phyloP scores from a whole-genome alignment of 441 rosid genomes.

The Pelargonium exstipulatum region DNA sequence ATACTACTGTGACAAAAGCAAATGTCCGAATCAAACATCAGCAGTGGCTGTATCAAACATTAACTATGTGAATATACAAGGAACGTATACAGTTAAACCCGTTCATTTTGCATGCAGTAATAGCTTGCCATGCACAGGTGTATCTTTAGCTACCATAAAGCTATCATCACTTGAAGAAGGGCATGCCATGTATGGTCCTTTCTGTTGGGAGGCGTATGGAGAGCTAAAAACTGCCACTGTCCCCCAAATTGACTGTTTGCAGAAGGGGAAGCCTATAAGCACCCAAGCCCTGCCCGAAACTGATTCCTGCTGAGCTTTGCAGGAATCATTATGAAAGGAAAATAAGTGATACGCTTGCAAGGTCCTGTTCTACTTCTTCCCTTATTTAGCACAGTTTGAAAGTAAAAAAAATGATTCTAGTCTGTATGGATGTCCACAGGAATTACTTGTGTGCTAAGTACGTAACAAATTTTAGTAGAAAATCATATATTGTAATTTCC shows the following conservation, averaged over 20 bases:
- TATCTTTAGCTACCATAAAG: conserved; percentile 54
- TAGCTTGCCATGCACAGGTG: conserved; percentile 62
- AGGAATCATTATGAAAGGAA: background rate
- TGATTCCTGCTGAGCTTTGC: conserved; percentile 50
- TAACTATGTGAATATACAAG: conserved; percentile 63
- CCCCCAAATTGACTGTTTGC: conserved; percentile 73
- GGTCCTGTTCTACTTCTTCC: background rate
- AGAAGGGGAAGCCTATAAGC: conserved; percentile 62
- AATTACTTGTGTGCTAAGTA: background rate
- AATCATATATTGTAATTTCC: background rate
- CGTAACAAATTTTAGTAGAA: background rate
- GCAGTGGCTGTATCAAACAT: conserved; percentile 87
- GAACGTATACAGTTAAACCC: conserved; percentile 80
- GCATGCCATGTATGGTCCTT: conserved; percentile 57
- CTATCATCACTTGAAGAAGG: conserved; percentile 53
- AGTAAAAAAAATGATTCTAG: background rate
- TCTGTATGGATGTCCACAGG: background rate
- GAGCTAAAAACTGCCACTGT: conserved; percentile 62
- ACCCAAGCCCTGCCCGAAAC: conserved; percentile 48
- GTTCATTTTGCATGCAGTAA: conserved; percentile 93
- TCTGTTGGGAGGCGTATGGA: conserved; percentile 90
- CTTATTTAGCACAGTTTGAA: background rate
- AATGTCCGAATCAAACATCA: conserved; percentile 74
- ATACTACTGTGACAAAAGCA: conserved; percentile 74
- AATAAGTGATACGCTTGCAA: background rate